Evolutionary conservation across 345 rosid genomes (phyloP).

Genomic region (Psidium friedrichsthalianum): DNA sequence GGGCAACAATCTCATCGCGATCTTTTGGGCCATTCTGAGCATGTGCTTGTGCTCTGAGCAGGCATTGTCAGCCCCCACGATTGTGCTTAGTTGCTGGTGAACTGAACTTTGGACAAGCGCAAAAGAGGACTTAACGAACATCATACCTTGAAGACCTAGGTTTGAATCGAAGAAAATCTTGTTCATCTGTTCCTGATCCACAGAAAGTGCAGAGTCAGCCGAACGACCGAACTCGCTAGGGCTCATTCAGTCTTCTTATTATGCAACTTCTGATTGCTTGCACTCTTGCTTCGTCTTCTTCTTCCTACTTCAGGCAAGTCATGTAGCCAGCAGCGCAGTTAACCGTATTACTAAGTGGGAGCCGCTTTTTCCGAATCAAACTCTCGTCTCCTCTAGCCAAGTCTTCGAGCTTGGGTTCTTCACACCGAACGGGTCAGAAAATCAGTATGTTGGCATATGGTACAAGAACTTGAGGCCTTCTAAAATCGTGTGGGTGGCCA

Average conservation of each 20-base stretch:
- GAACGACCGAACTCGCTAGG: background rate
- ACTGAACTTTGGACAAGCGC: too few species aligned
- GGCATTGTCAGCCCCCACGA: too few species aligned
- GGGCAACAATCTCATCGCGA: too few species aligned
- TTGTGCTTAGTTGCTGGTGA: too few species aligned
- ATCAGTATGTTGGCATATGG: background rate
- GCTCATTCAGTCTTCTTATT: background rate
- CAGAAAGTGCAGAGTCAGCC: slow-evolving; percentile 6
- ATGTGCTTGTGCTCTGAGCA: too few species aligned
- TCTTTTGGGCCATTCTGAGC: too few species aligned
- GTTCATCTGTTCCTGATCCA: background rate
- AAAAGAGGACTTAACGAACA: too few species aligned
- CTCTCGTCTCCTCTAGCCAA: background rate
- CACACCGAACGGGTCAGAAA: background rate
- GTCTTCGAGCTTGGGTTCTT: background rate
- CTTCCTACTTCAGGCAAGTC: background rate
- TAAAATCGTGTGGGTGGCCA: background rate
- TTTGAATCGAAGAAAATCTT: background rate
- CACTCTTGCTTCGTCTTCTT: background rate
- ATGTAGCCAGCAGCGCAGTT: rapidly evolving
- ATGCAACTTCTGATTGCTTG: background rate
- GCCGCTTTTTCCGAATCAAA: background rate
- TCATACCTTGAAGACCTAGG: background rate
- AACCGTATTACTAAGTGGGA: background rate
- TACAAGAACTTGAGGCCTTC: background rate